Base-by-base conservation (phyloP, 306 rosid genomes). In the Vachellia collinsii region DNA sequence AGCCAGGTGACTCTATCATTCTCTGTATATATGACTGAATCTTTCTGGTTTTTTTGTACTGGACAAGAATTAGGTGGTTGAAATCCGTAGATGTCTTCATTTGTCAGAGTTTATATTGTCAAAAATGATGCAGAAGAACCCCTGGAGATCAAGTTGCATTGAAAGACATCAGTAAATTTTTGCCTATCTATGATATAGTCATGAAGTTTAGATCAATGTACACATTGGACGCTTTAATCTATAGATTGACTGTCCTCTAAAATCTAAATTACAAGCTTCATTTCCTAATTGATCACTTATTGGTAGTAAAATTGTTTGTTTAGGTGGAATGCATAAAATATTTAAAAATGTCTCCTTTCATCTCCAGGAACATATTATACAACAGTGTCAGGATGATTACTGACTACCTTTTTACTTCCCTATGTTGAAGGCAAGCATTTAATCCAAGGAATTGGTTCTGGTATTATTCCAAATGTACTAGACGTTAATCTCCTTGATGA, bases 381-480 rank as follows among this genome's bases (percentile, higher is more conserved):
- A n/a, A n/a, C n/a, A n/a, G n/a, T n/a, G n/a, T 75, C 23, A 62
- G 44, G 42, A n/a, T 8, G 61, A 50, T 75, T 50, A 63, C 70
- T 76, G 72, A 83, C 59, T 65, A 20, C 39, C 70, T 14, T 70
- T 3, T 65, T 79, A 6, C 12, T 39, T 77, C 13, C 39, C 48
- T 68, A 41, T 77, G 25, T 86, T 66, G 54, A 39, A 92, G 98
- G 97, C 39, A 85, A 74, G 84, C 97, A 94, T 79, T 75, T 79
- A 78, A 94, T 92, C 70, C 94, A 88, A 84, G 97, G 98, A 79
- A 75, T 94, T 43, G 98, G 97, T 68, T 84, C 89, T 65, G 97
- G 94, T 38, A 1, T 92, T 13, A 58, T 92, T 69, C 91, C 93
- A 34, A 4, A 12, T 41, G 75, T 92, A 39, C 79, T 94, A 58